Evolutionary conservation across 129 eudicot genomes (phyloP).

Genomic region (Flaveria linearis): DNA sequence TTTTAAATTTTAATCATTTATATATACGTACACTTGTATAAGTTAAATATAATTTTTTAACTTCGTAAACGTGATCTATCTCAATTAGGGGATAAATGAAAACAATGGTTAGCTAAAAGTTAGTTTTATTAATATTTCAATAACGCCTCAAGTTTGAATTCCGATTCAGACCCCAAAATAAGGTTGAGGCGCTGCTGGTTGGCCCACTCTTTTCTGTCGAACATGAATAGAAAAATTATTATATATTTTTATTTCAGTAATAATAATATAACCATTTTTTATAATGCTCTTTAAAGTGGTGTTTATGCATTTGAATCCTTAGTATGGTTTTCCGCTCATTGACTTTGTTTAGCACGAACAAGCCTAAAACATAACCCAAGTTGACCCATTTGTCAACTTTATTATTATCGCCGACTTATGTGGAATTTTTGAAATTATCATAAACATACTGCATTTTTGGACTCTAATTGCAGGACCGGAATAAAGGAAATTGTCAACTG

Average conservation of each 20-base stretch:
- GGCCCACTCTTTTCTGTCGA: background rate
- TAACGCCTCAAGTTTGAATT: no score
- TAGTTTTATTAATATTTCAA: no score
- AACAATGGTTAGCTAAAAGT: no score
- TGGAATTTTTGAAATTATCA: slow-evolving; percentile 2
- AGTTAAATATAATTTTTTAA: no score
- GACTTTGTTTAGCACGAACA: background rate
- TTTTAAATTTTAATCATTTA: no score
- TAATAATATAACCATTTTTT: background rate
- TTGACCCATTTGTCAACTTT: background rate
- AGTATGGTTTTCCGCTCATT: background rate
- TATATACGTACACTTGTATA: no score
- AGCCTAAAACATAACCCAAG: background rate
- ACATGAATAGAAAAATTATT: background rate
- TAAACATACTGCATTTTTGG: background rate
- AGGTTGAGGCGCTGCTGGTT: no score
- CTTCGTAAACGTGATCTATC: no score
- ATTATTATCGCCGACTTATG: background rate
- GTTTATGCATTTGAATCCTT: background rate
- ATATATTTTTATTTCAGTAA: background rate
- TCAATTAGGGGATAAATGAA: no score
- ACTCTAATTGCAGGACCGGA: slow-evolving; percentile 59
- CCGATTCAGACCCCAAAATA: no score
- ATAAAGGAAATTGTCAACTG: slow-evolving; percentile 88
- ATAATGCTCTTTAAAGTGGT: background rate